These are phyloP conservation scores for Podaxis pistillaris DNA, from an alignment of 768 basidiomycete species.

Conservation along the genomic window DNA sequence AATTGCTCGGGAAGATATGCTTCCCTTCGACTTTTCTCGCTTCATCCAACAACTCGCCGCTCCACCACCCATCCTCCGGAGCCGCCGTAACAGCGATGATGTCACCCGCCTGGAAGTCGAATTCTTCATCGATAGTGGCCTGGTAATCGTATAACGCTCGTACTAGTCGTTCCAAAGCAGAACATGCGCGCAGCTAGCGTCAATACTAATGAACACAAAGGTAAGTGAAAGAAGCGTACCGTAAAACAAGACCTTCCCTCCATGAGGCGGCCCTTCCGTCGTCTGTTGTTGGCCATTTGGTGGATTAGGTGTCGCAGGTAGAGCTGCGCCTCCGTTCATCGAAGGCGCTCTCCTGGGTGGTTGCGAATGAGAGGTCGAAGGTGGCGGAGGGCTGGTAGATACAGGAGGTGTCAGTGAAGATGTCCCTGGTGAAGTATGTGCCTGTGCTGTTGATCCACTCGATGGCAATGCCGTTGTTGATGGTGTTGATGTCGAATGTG, in stretches of 20 bases:
- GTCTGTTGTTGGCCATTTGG: conserved; percentile 1
- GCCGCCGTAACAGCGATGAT: conserved; percentile 94
- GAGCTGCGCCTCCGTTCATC: not conserved
- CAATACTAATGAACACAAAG: not conserved
- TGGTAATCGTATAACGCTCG: conserved; percentile 87
- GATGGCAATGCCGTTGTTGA: not conserved
- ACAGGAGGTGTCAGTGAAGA: not conserved
- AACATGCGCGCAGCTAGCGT: conserved; percentile 6
- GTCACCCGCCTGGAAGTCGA: conserved; percentile 95
- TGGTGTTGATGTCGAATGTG: not conserved
- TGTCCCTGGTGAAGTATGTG: not conserved
- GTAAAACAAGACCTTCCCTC: conserved; percentile 71
- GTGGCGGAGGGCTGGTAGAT: not conserved
- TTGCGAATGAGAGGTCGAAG: not conserved
- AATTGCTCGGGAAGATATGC: conserved; percentile 87
- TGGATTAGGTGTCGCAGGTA: not conserved
- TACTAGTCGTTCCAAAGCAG: conserved; percentile 41
- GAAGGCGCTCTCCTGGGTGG: not conserved
- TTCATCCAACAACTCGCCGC: conserved; percentile 80
- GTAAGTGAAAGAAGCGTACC: conserved; percentile 48
- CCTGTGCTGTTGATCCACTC: not conserved
- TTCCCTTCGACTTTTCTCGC: conserved; percentile 64
- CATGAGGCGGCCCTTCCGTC: not conserved
- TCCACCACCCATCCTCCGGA: conserved; percentile 99
- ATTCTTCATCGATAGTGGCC: conserved; percentile 87